Base-by-base conservation (phyloP, 2,329 filamentous ascomycete species). In the Fusarium lyarnte region DNA sequence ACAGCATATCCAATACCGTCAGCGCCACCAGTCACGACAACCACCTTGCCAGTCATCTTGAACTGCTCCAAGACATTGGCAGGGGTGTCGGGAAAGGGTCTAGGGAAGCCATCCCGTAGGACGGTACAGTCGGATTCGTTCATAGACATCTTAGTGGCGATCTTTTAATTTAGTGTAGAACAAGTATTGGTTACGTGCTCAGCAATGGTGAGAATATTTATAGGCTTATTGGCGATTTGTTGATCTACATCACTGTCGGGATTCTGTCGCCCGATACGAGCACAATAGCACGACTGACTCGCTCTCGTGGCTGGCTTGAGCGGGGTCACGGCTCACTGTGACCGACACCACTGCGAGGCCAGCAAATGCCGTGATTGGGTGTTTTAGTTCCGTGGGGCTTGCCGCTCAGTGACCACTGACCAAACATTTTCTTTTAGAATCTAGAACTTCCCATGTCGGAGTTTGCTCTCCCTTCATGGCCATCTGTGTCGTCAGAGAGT, bases 1-100 rank as follows among this genome's bases (percentile, higher is more conserved):
- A 85, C 83, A 0, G 85, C 82, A 38, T 79, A 76, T 0, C 85
- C 85, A 43, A 86, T 82, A 0, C 85, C 85, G 39, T 85, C 84
- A 0, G 83, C 81, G 1, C 83, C 84, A 3, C 84, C 85, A 1
- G 79, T 85, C 3, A 86, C 78, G 13, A 82, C 80, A 1, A 82
- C 81, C 57, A 82, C 80, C 62, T 79, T 85, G 14, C 80, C 84
- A 7, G 73, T 77, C 74, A 86, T 76, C 12, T 75, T 77, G 49
- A 86, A 38, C 16, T 52, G 49, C 33, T 52, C 33, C 49, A 52
- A 79, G 3, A 85, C 85, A 66, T 85, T 85, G 33, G 51, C 49
- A 2, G 75, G 72, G 12, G 69, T 73, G 31, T 74, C 29, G 2
- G 74, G 74, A 35, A 76, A 76, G 1, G 76, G 70, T 23, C 74